Evolutionary conservation across 495 filamentous ascomycete genomes (phyloP), one percentile per base, ranked within the genome.

Genomic region (Penicillium parvum): DNA sequence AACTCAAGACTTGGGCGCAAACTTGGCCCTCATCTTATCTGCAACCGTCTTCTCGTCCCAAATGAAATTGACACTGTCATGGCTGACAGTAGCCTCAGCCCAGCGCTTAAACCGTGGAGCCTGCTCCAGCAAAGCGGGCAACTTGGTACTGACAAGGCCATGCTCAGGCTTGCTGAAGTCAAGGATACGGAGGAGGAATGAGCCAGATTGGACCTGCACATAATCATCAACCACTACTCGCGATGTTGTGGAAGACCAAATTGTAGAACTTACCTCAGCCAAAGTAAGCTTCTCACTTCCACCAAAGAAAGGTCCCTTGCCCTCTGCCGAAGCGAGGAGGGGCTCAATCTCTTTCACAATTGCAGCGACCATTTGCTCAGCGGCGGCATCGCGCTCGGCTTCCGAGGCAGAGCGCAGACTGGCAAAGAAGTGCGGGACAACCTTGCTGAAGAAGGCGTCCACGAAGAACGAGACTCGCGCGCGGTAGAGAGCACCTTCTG

Each of bases 301-400:
- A n/a, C 82, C 83, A 65, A 92, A 96, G 68, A 84, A 95, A 0
- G 88, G 89, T 0, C 56, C 73, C 5, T 82, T 83, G 21, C 79
- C 77, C 6, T 64, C 60, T 0, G 40, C 48, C 5, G 47, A 43
- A 17, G 47, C 53, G 17, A 96, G 63, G 19, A 85, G 58, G 2
- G 85, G 85, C 64, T 87, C 86, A 38, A 96, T 64, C 52, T 95
- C 85, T 63, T 84, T 89, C 36, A 77, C 72, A 12, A 86, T 59
- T 3, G 67, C 68, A 7, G 69, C 73, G 4, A 84, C 61, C 20
- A 74, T 39, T 18, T 56, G 53, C 36, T 62, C 45, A 1, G 50
- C 60, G 0, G 61, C 43, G 16, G 57, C 55, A 30, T 66, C 59
- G 15, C 66, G 66, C 32, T 69, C 71, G n/a, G 61, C 58, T 8